phyloP scores from a whole-genome alignment of 2,329 filamentous ascomycete species.

The Bimuria novae-zelandiae region DNA sequence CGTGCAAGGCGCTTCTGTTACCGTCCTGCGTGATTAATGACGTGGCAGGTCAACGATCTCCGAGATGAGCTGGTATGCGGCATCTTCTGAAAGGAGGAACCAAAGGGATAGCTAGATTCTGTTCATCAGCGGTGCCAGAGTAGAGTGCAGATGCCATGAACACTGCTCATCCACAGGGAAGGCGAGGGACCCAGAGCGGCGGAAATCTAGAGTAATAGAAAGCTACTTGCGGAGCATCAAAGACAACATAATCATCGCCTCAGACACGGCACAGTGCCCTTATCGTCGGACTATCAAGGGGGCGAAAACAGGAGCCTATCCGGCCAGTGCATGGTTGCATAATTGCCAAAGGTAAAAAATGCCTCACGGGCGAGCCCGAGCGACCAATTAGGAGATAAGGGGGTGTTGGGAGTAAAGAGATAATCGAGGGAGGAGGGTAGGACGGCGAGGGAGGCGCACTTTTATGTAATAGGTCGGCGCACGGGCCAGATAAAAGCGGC shows the following conservation, averaged over 20 bases:
- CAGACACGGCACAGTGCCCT: background rate
- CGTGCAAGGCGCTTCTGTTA: constrained; percentile 1
- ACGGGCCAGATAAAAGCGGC: constrained; percentile 28
- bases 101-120: background rate
- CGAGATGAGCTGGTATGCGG: background rate
- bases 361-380: constrained; percentile 15
- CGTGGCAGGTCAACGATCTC: background rate
- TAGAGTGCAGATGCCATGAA: background rate
- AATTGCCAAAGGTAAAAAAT: constrained; percentile 16
- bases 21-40: background rate
- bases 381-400: constrained; percentile 15
- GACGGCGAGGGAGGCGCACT: constrained; percentile 17
- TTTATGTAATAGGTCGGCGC: constrained; percentile 25
- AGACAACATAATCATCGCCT: background rate
- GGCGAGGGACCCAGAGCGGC: background rate
- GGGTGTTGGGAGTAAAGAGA: constrained; percentile 19
- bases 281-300: background rate
- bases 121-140: background rate
- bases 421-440: constrained; percentile 16
- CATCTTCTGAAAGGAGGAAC: constrained; percentile 3
- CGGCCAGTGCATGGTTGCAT: constrained; percentile 19
- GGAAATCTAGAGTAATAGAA: background rate
- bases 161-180: background rate
- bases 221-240: background rate
- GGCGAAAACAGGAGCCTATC: background rate